Evolutionary conservation across 441 rosid genomes (phyloP), one percentile per base, ranked within the genome.

Genomic region (Pelargonium fulgidum): DNA sequence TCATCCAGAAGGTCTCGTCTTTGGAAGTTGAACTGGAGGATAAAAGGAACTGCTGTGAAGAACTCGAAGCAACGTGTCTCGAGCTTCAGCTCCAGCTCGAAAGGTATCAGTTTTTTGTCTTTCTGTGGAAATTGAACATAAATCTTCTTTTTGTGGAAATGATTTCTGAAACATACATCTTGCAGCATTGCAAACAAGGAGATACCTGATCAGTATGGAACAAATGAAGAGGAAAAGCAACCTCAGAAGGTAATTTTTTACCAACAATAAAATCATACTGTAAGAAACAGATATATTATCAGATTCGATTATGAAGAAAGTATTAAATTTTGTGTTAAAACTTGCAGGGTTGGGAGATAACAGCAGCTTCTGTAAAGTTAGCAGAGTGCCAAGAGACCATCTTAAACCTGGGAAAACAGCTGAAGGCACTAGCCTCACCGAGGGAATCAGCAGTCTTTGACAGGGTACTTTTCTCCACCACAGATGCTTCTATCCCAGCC

Each of bases 361-460:
- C 89, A 50, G 87, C 92, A 67, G 99, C 98, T 77, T 89, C 99
- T 45, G 88, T 86, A 63, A 94, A 90, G 83, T 76, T 94, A 74
- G 98, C 96, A 0, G 97, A 94, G 79, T 94, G 97, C 81, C 98
- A 90, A 78, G 98, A 90, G 69, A 89, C 97, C 8, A 94, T 94
- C 63, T 77, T 86, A 65, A 83, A 85, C 80, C 80, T 94, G 1
- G 98, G 97, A 62, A 92, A 87, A 74, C 98, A 94, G 78, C 76
- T 92, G 24, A 89, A 85, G 80, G 91, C 91, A 44, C 75, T 94
- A 81, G 84, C 94, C 67, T 67, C 86, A 45, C 86, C 96, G 6
- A 82, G 76, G 62, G 90, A 90, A 78, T 82, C 81, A 62, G 92
- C 85, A 1, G 73, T 84, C 61, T 78, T 85, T 4, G 88, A 87